phyloP scores from a whole-genome alignment of 768 basidiomycete genomes.

The Trametes maxima region DNA sequence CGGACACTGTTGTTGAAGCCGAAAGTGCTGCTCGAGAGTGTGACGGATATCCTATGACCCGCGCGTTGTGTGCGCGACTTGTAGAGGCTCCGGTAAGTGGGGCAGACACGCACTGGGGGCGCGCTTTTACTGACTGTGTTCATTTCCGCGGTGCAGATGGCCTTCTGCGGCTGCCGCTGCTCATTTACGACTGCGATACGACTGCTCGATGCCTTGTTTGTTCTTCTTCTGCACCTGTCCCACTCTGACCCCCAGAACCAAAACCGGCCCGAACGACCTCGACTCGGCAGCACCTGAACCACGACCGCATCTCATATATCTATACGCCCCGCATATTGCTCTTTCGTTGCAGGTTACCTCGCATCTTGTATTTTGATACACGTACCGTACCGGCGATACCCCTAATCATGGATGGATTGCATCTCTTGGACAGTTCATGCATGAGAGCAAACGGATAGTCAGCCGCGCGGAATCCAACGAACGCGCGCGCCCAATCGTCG shows the following conservation, averaged over 20 bases:
- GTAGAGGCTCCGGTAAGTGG: background rate
- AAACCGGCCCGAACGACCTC: background rate
- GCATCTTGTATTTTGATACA: background rate
- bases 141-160: background rate
- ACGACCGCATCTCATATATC: conserved; percentile 2
- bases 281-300: no score
- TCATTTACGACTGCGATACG: conserved; percentile 1
- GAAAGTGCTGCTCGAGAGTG: conserved; percentile 33
- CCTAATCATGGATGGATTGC: background rate
- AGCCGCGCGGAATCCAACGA: no score
- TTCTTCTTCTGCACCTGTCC: background rate
- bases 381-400: conserved; percentile 4
- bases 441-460: no score
- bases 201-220: background rate
- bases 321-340: background rate
- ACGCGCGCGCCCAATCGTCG: no score
- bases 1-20: conserved; percentile 33
- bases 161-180: background rate
- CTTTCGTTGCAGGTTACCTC: background rate
- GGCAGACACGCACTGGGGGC: background rate
- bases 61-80: background rate
- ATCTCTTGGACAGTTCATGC: background rate
- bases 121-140: background rate
- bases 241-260: background rate
- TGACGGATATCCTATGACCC: conserved; percentile 27